Evolutionary conservation across 352 stramenopile species (phyloP).

Genomic region (Phytophthora foliorum): DNA sequence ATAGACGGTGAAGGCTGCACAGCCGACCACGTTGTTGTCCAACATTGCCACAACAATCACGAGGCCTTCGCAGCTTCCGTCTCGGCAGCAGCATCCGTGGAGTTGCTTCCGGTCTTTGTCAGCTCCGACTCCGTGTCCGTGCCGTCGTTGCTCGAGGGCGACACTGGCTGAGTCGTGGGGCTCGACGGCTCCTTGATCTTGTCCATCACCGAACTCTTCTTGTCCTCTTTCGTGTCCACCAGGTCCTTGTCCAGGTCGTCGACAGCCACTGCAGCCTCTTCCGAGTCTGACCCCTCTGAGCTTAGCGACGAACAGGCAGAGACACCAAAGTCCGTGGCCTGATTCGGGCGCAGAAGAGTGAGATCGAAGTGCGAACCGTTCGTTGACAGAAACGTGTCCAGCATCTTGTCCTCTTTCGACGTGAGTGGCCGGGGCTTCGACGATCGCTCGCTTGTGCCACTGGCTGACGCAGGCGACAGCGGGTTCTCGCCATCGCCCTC

Average conservation of each 20-base stretch:
- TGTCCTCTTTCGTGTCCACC: slow-evolving; percentile 13
- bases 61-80: slow-evolving; percentile 28
- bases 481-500: slow-evolving; percentile 40
- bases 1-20: slow-evolving; percentile 11
- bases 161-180: slow-evolving; percentile 33
- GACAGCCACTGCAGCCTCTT: slow-evolving; percentile 44
- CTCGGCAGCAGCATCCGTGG: slow-evolving; percentile 18
- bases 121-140: slow-evolving; percentile 30
- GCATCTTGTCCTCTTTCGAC: slow-evolving; percentile 45
- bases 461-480: slow-evolving; percentile 35
- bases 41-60: slow-evolving; percentile 37
- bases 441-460: slow-evolving; percentile 25
- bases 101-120: slow-evolving; percentile 34
- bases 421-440: slow-evolving; percentile 30
- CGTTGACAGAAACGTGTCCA: slow-evolving; percentile 57
- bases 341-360: slow-evolving; percentile 71
- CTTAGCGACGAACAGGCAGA: slow-evolving; percentile 73
- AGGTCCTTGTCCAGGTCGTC: slow-evolving; percentile 40
- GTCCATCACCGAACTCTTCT: slow-evolving; percentile 9
- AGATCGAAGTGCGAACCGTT: slow-evolving; percentile 80
- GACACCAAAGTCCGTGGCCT: slow-evolving; percentile 73
- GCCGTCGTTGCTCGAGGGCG: slow-evolving; percentile 35
- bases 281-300: slow-evolving; percentile 36
- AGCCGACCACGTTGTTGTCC: slow-evolving; percentile 24
- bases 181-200: slow-evolving; percentile 25